Conservation (phyloP, 805 yeast genomes). For the Candida coquimbonensis region DNA sequence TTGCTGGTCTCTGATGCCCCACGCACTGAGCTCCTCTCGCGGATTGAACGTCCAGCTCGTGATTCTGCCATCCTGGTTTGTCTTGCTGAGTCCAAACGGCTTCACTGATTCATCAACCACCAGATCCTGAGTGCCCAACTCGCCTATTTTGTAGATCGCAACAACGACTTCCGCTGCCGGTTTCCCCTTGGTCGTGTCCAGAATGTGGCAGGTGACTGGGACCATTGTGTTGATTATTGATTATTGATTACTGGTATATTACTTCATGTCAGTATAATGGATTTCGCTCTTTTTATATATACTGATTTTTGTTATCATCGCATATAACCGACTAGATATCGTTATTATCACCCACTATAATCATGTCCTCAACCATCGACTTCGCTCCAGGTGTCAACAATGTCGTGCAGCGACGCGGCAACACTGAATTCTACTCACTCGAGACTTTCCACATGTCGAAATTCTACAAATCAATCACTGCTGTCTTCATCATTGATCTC, state of each 20-base stretch:
- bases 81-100: constrained; percentile 61
- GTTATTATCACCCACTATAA: too few relatives aligned
- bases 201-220: constrained; percentile 86
- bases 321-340: background rate
- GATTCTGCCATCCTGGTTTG: constrained; percentile 79
- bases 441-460: constrained; percentile 28
- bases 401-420: constrained; percentile 20
- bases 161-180: constrained; percentile 80
- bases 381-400: constrained; percentile 23
- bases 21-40: constrained; percentile 10
- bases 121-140: constrained; percentile 15
- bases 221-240: too few relatives aligned
- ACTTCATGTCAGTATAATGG: too few relatives aligned
- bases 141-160: constrained; percentile 37
- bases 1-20: constrained; percentile 28
- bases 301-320: background rate
- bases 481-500: constrained; percentile 28
- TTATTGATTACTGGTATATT: too few relatives aligned
- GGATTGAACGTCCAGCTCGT: constrained; percentile 55
- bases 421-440: constrained; percentile 28
- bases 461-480: constrained; percentile 23
- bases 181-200: constrained; percentile 76
- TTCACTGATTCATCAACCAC: constrained; percentile 24
- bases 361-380: constrained; percentile 3
- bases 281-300: background rate